Evolutionary conservation across 331 rosid species (phyloP), one percentile per base, ranked within the genome.

Genomic region (Malus hybrid): DNA sequence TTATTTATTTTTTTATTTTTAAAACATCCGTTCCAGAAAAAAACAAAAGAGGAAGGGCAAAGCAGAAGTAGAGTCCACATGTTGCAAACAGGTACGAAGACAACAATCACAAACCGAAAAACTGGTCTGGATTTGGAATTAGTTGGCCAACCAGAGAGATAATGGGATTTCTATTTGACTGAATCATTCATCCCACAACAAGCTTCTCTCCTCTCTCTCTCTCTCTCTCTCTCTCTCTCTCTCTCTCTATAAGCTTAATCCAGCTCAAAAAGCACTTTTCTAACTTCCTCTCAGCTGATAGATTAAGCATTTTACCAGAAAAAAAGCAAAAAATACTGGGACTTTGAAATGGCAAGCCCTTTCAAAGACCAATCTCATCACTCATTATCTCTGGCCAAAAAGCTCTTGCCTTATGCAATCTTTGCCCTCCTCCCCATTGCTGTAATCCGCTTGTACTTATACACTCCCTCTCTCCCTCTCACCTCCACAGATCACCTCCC

Each of bases 361-460:
- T 79, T 87, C 78, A 88, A 88, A 82, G 92, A 83, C 31, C 67
- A 60, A 24, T 42, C 61, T 46, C 55, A 18, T 7, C 46, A 39
- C 46, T 77, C 59, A 54, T 52, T 19, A 52, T 54, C 79, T 55
- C 55, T 81, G 69, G 59, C 77, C 48, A 90, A 64, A 69, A 86
- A 71, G 80, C 67, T 90, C 83, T 65, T 90, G 48, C 86, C 86
- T 3, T 93, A 85, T 80, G 63, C 66, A 39, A 27, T 93, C 32
- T 91, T 63, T 62, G 85, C 81, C 50, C 14, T 91, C 46, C 74
- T 88, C 75, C 88, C 93, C 28, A 18, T 91, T 19, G 86, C 88
- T 50, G 64, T 93, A 27, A 18, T 91, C 69, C 81, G 83, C 60
- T 70, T 88, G 0, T 91, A 78, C 80, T 83, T 83, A 3, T 77